A percentile compares a stretch with the other conserved stretches of the same genome.
Evolutionary conservation across 306 rosid genomes (phyloP).

Genomic region (Quercus berberidifolia): DNA sequence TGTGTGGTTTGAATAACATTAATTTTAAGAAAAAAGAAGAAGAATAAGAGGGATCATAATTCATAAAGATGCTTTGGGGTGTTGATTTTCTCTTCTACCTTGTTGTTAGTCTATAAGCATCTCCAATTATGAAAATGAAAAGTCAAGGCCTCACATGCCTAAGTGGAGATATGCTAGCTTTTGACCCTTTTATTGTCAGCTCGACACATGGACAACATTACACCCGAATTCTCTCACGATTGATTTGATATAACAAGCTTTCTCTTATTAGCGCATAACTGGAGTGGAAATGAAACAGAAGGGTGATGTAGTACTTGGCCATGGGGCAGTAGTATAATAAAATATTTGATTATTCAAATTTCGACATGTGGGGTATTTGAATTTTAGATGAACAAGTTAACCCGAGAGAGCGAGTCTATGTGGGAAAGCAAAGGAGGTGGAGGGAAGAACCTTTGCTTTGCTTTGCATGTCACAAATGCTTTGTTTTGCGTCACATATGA

Average conservation of each 20-base stretch:
- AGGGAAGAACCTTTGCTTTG: neutral
- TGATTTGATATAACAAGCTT: neutral
- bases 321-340: neutral
- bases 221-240: neutral
- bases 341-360: neutral
- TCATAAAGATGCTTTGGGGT: no score
- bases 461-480: neutral
- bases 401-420: neutral
- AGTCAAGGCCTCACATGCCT: neutral
- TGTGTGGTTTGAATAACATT: no score
- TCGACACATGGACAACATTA: neutral
- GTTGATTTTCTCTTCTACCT: no score
- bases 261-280: neutral
- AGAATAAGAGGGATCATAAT: no score
- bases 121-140: neutral
- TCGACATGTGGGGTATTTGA: slow-evolving; percentile 19
- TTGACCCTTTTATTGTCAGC: no score
- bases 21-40: no score
- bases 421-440: neutral
- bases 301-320: neutral
- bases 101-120: no score
- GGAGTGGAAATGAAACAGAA: neutral
- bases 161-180: neutral
- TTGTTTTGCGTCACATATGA: slow-evolving; percentile 18
- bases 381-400: slow-evolving; percentile 33